Evolutionary conservation across 306 rosid genomes (phyloP).

Genomic region (Aeschynomene evenia): DNA sequence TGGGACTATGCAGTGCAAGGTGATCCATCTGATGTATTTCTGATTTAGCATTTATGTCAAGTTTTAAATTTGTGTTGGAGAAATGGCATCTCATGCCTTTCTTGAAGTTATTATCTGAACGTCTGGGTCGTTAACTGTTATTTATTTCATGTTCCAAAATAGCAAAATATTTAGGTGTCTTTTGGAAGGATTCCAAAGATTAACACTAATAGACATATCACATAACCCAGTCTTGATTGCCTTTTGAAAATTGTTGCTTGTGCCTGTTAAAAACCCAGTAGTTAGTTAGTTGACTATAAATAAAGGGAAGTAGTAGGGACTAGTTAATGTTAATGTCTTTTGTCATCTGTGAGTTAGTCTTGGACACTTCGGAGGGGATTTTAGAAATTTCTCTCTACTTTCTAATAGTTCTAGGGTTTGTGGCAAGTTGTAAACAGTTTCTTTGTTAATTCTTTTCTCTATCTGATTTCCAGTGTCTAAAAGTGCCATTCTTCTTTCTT

Average conservation of each 20-base stretch:
- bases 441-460: too few relatives aligned
- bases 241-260: background rate
- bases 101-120: background rate
- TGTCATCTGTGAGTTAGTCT: too few relatives aligned
- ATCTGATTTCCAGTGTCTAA: too few relatives aligned
- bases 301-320: too few relatives aligned
- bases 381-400: too few relatives aligned
- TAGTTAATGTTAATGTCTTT: too few relatives aligned
- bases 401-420: too few relatives aligned
- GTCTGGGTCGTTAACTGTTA: background rate
- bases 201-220: background rate
- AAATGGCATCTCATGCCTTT: background rate
- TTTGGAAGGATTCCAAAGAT: slow-evolving; percentile 11
- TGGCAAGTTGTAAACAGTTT: too few relatives aligned
- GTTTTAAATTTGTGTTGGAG: background rate
- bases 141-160: background rate
- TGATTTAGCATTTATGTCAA: slow-evolving; percentile 2
- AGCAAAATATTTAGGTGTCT: background rate
- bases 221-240: background rate
- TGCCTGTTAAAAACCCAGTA: too few relatives aligned
- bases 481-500: slow-evolving; percentile 17
- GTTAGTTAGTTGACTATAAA: too few relatives aligned
- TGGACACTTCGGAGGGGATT: too few relatives aligned
- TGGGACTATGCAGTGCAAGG: slow-evolving; percentile 96
- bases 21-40: slow-evolving; percentile 25